phyloP scores from a whole-genome alignment of 805 yeast genomes.

The Candida germanica region DNA sequence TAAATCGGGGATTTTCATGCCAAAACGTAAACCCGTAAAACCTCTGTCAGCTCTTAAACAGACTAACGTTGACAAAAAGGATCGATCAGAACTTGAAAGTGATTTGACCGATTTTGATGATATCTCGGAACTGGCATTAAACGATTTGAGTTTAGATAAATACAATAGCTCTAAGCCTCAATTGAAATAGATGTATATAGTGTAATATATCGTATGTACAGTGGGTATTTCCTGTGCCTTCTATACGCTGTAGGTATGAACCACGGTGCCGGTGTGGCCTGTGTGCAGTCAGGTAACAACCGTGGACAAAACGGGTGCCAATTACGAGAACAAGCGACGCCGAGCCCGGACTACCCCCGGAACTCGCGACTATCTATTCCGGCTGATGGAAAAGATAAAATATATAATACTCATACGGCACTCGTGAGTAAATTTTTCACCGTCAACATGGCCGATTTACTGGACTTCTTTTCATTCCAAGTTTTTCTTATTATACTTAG shows the following conservation, averaged over 20 bases:
- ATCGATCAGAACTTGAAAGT: constrained; percentile 15
- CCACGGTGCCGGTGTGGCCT: too few species aligned
- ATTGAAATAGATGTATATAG: too few species aligned
- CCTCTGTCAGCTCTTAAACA: not conserved
- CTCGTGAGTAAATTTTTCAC: not conserved
- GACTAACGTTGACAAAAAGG: constrained; percentile 5
- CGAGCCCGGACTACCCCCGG: too few species aligned
- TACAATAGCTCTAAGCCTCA: too few species aligned
- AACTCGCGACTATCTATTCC: too few species aligned
- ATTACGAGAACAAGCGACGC: too few species aligned
- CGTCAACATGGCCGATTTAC: constrained; percentile 10
- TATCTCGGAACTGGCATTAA: constrained; percentile 11
- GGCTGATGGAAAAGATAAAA: constrained; percentile 10
- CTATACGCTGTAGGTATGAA: too few species aligned
- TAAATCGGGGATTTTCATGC: too few species aligned
- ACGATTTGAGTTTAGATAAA: constrained; percentile 2
- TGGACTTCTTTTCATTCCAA: constrained; percentile 62
- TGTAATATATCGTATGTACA: too few species aligned
- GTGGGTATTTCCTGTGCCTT: too few species aligned
- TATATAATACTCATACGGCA: constrained; percentile 3
- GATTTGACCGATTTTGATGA: constrained; percentile 25
- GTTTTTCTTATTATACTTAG: constrained; percentile 70
- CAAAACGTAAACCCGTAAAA: constrained; percentile 3
- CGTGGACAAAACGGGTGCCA: too few species aligned
- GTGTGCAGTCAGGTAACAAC: too few species aligned